Conservation (phyloP, 495 filamentous ascomycete genomes). For the Neurospora sp. region DNA sequence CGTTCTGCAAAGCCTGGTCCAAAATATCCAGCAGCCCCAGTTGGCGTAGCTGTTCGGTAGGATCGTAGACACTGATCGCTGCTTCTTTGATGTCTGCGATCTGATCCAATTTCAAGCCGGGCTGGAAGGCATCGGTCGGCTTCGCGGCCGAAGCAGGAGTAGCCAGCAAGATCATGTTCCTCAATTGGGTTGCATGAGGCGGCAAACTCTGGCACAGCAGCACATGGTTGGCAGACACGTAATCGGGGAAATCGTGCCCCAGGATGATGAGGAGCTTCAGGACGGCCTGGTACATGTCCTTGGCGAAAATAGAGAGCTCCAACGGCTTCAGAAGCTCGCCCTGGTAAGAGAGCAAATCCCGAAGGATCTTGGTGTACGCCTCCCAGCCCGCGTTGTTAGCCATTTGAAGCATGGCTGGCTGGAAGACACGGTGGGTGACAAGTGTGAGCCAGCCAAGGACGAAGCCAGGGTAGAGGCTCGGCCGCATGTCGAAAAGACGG, state of each 20-base stretch:
- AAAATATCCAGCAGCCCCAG: conserved; percentile 57
- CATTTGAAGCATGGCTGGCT: conserved; percentile 68
- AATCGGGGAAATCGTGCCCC: conserved; percentile 91
- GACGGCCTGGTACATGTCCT: conserved; percentile 74
- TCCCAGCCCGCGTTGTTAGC: conserved; percentile 63
- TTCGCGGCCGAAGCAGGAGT: conserved; percentile 66
- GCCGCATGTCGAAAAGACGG: conserved; percentile 66
- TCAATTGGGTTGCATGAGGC: conserved; percentile 73
- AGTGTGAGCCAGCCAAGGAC: conserved; percentile 75
- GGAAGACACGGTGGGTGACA: conserved; percentile 74
- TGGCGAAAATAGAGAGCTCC: conserved; percentile 57
- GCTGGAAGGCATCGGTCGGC: conserved; percentile 70
- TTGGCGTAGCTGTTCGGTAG: conserved; percentile 43
- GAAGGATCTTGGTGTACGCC: conserved; percentile 62
- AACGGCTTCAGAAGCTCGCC: conserved; percentile 70
- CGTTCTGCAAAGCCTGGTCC: conserved; percentile 52
- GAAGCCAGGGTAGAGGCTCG: conserved; percentile 68
- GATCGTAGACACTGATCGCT: conserved; percentile 52
- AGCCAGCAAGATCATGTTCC: conserved; percentile 80
- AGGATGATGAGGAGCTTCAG: conserved; percentile 75
- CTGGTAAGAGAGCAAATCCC: conserved; percentile 62
- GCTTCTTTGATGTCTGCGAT: conserved; percentile 64
- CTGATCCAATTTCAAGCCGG: conserved; percentile 71
- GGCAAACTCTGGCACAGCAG: conserved; percentile 80
- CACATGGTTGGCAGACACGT: conserved; percentile 77